Evolutionary conservation across 2,329 filamentous ascomycete genomes (phyloP).

Genomic region (Diaporthe citrichinensis): DNA sequence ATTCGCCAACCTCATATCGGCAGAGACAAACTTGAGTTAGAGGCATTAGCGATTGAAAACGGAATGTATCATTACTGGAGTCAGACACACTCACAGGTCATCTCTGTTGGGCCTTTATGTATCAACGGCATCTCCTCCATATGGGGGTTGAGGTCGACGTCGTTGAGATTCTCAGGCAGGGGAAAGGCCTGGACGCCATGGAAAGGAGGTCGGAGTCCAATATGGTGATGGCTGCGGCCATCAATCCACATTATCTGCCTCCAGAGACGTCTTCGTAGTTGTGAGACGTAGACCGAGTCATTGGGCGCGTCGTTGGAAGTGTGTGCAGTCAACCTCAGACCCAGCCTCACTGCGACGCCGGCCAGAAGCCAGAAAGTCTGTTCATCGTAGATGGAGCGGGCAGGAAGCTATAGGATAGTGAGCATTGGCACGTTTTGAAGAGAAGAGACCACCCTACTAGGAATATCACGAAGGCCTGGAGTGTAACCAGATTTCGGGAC

Average conservation of each 20-base stretch:
- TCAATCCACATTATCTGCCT: constrained; percentile 42
- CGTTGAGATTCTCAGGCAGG: constrained; percentile 41
- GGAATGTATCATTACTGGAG: too few species aligned
- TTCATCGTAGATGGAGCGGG: constrained; percentile 39
- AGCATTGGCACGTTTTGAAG: background rate
- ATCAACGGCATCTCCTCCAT: constrained; percentile 52
- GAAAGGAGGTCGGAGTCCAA: constrained; percentile 50
- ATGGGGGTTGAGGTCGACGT: constrained; percentile 49
- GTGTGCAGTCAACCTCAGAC: constrained; percentile 34
- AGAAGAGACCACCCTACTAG: constrained; percentile 17
- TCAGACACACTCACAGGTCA: constrained; percentile 47
- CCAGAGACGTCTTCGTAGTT: constrained; percentile 53
- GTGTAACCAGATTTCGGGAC: constrained; percentile 38
- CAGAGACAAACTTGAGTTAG: constrained; percentile 52
- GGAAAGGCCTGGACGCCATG: constrained; percentile 39
- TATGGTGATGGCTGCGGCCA: constrained; percentile 39
- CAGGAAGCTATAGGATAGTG: constrained; percentile 37
- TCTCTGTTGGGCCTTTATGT: constrained; percentile 55
- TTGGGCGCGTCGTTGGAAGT: background rate
- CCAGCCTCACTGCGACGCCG: constrained; percentile 40
- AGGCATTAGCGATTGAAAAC: background rate
- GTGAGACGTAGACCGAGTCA: constrained; percentile 50
- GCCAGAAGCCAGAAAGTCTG: constrained; percentile 42
- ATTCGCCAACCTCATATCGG: constrained; percentile 57
- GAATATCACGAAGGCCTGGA: constrained; percentile 40